These are phyloP conservation scores for Plasmodiophora brassicae DNA, from an alignment of 208 protist genomes.

Conservation along the genomic window DNA sequence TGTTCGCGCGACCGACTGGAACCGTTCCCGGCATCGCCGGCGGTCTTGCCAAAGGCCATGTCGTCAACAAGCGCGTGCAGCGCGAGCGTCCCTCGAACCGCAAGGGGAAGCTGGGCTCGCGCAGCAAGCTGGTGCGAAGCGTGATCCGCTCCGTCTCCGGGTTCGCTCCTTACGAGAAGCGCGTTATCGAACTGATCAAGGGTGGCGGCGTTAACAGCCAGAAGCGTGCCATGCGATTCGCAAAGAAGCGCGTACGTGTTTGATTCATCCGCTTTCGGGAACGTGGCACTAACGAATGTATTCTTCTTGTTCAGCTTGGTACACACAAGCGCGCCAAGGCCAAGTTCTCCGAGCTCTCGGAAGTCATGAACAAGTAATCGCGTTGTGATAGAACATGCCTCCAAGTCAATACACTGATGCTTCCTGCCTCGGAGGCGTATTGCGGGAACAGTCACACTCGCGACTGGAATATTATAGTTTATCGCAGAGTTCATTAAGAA, in stretches of 20 bases:
- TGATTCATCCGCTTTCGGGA: background rate
- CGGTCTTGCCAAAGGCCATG: slow-evolving; percentile 62
- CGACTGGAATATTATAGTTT: too few relatives aligned
- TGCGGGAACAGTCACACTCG: too few relatives aligned
- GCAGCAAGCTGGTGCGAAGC: slow-evolving; percentile 61
- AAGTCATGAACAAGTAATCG: slow-evolving; percentile 27
- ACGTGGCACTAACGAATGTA: too few relatives aligned
- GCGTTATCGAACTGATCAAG: slow-evolving; percentile 74
- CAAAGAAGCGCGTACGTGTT: slow-evolving; percentile 69
- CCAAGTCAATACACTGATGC: too few relatives aligned
- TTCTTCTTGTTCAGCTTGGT: background rate
- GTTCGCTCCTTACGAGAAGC: slow-evolving; percentile 74
- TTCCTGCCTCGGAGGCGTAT: too few relatives aligned
- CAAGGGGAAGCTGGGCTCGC: slow-evolving; percentile 52
- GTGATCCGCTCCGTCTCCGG: slow-evolving; percentile 73
- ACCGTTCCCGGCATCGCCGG: slow-evolving; percentile 38
- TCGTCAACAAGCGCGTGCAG: slow-evolving; percentile 55
- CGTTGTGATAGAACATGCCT: too few relatives aligned
- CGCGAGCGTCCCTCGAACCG: slow-evolving; percentile 31
- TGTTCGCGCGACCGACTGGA: background rate
- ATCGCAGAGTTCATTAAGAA: too few relatives aligned
- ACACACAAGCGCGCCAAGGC: slow-evolving; percentile 30
- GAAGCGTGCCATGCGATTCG: slow-evolving; percentile 72
- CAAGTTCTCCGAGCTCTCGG: slow-evolving; percentile 20
- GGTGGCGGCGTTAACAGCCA: slow-evolving; percentile 63